Evolutionary conservation across 2,329 filamentous ascomycete species (phyloP).

Genomic region (Ceratocystiopsis minuta): DNA sequence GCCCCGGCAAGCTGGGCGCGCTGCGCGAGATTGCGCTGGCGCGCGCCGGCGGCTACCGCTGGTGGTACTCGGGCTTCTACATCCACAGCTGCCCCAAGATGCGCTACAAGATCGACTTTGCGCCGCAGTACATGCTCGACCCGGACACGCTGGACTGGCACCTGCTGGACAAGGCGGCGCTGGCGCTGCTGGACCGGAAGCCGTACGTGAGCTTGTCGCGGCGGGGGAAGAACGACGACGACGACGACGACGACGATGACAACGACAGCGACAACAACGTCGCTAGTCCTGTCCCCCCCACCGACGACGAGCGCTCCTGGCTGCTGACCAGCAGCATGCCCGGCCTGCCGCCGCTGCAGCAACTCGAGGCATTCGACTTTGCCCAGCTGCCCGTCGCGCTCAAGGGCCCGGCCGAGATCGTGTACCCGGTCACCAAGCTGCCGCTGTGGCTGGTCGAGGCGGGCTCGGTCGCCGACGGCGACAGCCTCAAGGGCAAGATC

Average conservation of each 20-base stretch:
- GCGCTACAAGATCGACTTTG: slow-evolving; percentile 69
- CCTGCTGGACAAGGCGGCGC: slow-evolving; percentile 31
- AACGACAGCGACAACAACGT: slow-evolving; percentile 11
- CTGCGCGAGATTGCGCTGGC: slow-evolving; percentile 56
- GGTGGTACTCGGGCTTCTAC: slow-evolving; percentile 70
- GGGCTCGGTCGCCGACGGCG: slow-evolving; percentile 28
- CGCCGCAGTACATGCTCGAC: slow-evolving; percentile 56
- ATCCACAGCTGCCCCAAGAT: slow-evolving; percentile 71
- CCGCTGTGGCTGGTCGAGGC: slow-evolving; percentile 44
- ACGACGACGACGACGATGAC: slow-evolving; percentile 10
- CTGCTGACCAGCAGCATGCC: slow-evolving; percentile 49
- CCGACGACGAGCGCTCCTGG: slow-evolving; percentile 13
- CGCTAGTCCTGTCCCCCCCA: neutral
- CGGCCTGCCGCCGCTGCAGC: slow-evolving; percentile 32
- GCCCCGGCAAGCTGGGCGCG: slow-evolving; percentile 60
- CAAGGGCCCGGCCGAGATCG: too few species aligned
- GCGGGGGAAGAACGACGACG: slow-evolving; percentile 11
- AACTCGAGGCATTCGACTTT: too few species aligned
- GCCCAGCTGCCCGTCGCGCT: too few species aligned
- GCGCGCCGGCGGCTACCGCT: slow-evolving; percentile 48
- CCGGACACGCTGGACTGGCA: slow-evolving; percentile 48
- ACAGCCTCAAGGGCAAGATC: slow-evolving; percentile 40
- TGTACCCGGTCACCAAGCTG: slow-evolving; percentile 31
- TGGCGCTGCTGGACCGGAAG: slow-evolving; percentile 32
- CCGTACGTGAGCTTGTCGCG: slow-evolving; percentile 34